Conservation (phyloP, 2,329 filamentous ascomycete species). For the Intubia oerlemansii region DNA sequence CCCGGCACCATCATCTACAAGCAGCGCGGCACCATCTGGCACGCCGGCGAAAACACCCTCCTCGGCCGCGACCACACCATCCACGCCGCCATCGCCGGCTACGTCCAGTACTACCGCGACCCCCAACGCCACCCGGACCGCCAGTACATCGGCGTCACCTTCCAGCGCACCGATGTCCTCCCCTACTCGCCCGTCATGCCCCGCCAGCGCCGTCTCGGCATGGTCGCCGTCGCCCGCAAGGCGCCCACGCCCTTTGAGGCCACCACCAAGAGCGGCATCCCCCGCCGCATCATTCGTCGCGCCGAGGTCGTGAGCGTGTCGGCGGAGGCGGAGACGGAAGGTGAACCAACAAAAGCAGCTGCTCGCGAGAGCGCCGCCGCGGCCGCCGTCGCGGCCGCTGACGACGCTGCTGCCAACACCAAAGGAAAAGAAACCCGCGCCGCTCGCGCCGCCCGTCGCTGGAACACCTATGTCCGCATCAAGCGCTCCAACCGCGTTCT, state of each 20-base stretch:
- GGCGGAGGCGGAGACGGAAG: conserved; percentile 1
- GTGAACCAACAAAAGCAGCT: too few relatives aligned
- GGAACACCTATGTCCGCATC: conserved; percentile 8
- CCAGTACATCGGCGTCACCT: conserved; percentile 87
- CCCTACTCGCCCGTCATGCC: conserved; percentile 57
- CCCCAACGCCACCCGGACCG: conserved; percentile 61
- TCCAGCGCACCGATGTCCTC: conserved; percentile 60
- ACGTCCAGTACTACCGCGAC: conserved; percentile 93
- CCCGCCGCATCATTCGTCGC: conserved; percentile 13
- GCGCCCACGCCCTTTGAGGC: conserved; percentile 12
- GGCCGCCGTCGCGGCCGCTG: conserved; percentile 1
- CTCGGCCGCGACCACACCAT: conserved; percentile 96
- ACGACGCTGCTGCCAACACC: neutral
- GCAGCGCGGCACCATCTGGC: conserved; percentile 88
- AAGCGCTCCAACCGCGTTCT: conserved; percentile 8
- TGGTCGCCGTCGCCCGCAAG: conserved; percentile 31
- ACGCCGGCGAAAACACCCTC: conserved; percentile 81
- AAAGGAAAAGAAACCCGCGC: conserved; percentile 3
- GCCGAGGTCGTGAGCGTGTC: conserved; percentile 5
- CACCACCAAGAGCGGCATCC: conserved; percentile 16
- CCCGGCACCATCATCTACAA: conserved; percentile 97
- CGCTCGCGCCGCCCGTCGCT: conserved; percentile 5
- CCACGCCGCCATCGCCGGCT: conserved; percentile 64
- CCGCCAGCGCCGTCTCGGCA: conserved; percentile 53
- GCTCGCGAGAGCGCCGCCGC: neutral